phyloP scores from a whole-genome alignment of 306 rosid genomes.

The Biancaea sappan region DNA sequence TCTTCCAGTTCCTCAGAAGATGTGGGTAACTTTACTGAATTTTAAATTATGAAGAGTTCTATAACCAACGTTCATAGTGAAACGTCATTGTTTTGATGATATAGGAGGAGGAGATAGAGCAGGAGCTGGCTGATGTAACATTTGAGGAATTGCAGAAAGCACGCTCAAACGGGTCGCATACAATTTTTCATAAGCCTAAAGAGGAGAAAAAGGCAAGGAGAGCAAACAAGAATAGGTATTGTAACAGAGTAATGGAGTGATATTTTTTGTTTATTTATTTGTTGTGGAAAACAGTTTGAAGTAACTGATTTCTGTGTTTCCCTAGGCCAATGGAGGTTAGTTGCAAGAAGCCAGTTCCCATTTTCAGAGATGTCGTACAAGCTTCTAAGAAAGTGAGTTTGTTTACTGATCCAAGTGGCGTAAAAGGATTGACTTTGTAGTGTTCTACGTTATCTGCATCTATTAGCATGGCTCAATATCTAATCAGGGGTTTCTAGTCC shows the following conservation, averaged over 20 bases:
- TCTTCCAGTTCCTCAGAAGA: slow-evolving; percentile 46
- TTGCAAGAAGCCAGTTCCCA: slow-evolving; percentile 78
- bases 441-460: slow-evolving; percentile 17
- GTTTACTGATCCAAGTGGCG: background rate
- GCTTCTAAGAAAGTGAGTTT: slow-evolving; percentile 74
- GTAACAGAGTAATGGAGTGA: background rate
- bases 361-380: slow-evolving; percentile 71
- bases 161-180: slow-evolving; percentile 68
- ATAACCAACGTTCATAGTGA: background rate
- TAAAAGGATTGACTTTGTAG: background rate
- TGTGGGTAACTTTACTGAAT: slow-evolving; percentile 28
- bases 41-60: background rate
- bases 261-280: background rate
- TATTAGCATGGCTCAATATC: slow-evolving; percentile 4
- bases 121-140: slow-evolving; percentile 78
- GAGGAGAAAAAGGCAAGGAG: slow-evolving; percentile 58
- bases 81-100: slow-evolving; percentile 5
- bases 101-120: slow-evolving; percentile 76
- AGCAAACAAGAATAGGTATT: slow-evolving; percentile 83
- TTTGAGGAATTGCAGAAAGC: slow-evolving; percentile 88
- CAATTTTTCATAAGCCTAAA: slow-evolving; percentile 40
- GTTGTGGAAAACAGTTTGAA: background rate
- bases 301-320: slow-evolving; percentile 29
- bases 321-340: slow-evolving; percentile 91
- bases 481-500: background rate